Conservation (phyloP, 306 rosid genomes). For the Cercis canadensis region DNA sequence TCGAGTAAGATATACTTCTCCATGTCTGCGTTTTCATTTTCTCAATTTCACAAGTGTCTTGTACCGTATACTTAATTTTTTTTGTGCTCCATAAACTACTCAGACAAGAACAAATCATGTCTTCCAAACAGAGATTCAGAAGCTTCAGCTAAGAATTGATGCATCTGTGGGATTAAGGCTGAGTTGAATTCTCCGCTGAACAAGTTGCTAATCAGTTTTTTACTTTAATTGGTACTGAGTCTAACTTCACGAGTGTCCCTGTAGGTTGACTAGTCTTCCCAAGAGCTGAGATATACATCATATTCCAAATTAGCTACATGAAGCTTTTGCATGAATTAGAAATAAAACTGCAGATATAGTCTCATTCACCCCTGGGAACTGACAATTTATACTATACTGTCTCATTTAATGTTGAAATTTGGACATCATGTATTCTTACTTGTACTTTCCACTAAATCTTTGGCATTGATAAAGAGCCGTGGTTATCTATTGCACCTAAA, state of each 20-base stretch:
- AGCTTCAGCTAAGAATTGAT: slow-evolving; percentile 25
- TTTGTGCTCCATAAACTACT: slow-evolving; percentile 26
- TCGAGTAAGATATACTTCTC: slow-evolving; percentile 64
- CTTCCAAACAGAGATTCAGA: slow-evolving; percentile 28
- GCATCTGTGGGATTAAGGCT: not conserved
- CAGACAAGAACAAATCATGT: not conserved
- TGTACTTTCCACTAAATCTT: no score
- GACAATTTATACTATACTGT: no score
- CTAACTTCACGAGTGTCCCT: slow-evolving; percentile 7
- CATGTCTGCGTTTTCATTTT: slow-evolving; percentile 18
- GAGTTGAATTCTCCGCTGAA: not conserved
- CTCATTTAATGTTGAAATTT: not conserved
- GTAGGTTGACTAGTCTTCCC: no score
- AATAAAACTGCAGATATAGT: not conserved
- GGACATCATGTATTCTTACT: slow-evolving; percentile 5
- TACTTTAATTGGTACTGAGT: slow-evolving; percentile 1
- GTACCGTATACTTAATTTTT: no score
- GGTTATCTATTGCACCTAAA: no score
- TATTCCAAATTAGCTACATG: slow-evolving; percentile 1
- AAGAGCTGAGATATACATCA: not conserved
- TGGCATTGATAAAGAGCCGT: no score
- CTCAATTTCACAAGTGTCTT: slow-evolving; percentile 4
- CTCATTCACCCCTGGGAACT: no score
- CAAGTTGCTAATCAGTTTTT: not conserved
- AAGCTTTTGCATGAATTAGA: not conserved